Conservation (phyloP, 139 green algal genomes). For the Volvox africanus region DNA sequence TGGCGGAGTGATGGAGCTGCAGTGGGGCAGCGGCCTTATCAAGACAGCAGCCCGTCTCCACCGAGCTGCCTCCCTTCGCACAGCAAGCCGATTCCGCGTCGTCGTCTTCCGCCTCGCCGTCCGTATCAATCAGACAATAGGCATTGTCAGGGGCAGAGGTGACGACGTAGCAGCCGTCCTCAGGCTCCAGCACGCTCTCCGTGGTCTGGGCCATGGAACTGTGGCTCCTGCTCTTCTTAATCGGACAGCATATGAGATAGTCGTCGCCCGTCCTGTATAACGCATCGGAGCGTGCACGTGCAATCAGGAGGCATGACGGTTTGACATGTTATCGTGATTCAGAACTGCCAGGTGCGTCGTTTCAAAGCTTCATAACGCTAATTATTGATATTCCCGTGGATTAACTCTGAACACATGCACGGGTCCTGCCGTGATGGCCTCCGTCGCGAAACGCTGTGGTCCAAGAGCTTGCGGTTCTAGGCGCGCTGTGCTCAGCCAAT, state of each 20-base stretch:
- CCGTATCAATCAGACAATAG: neutral
- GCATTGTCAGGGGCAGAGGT: neutral
- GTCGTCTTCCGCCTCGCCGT: neutral
- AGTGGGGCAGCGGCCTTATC: neutral
- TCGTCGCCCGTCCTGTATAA: constrained; percentile 11
- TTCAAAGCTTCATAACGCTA: too few relatives aligned
- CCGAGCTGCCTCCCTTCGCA: neutral
- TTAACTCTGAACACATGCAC: too few relatives aligned
- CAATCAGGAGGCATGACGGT: neutral
- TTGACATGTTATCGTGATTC: neutral
- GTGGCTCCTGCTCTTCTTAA: constrained; percentile 25
- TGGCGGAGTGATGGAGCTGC: neutral
- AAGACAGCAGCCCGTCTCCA: neutral
- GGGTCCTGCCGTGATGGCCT: neutral
- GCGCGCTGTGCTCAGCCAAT: too few relatives aligned
- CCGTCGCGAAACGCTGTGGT: neutral
- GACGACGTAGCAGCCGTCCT: neutral
- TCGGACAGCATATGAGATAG: neutral
- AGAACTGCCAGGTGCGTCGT: neutral
- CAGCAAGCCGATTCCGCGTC: neutral
- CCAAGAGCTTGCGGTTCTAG: neutral
- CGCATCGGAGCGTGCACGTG: neutral
- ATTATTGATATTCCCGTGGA: too few relatives aligned
- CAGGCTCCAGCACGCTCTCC: neutral
- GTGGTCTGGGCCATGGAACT: neutral